Evolutionary conservation across 2,329 filamentous ascomycete species (phyloP).

Genomic region (Talaromyces funiculosus): DNA sequence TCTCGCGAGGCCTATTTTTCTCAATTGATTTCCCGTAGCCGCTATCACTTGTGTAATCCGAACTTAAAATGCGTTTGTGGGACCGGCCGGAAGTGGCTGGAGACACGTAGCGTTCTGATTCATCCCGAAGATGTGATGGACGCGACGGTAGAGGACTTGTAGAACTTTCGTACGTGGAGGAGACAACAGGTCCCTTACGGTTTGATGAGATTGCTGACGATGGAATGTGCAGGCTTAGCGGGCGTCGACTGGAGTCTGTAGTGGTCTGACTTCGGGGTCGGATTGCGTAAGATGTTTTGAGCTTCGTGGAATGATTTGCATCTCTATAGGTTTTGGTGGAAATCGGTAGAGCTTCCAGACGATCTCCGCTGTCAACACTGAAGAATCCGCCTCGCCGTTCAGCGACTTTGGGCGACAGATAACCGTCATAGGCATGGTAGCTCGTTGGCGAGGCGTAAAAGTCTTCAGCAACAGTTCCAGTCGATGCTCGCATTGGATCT

Average conservation of each 20-base stretch:
- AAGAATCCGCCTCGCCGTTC: conserved; percentile 24
- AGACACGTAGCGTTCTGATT: conserved; percentile 30
- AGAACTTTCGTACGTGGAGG: conserved; percentile 26
- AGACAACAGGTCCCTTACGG: conserved; percentile 25
- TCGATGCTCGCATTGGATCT: conserved; percentile 38
- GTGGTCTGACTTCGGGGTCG: conserved; percentile 35
- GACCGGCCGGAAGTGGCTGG: conserved; percentile 26
- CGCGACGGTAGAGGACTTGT: conserved; percentile 26
- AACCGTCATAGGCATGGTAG: conserved; percentile 27
- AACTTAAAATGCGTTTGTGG: conserved; percentile 29
- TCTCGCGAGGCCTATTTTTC: conserved; percentile 19
- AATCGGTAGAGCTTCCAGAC: conserved; percentile 30
- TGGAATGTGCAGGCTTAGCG: conserved; percentile 24
- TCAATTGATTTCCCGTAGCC: conserved; percentile 25
- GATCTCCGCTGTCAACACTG: conserved; percentile 22
- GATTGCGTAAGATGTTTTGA: conserved; percentile 34
- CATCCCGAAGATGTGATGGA: conserved; percentile 19
- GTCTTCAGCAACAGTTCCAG: conserved; percentile 35
- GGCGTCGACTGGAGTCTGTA: conserved; percentile 24
- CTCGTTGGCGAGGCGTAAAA: conserved; percentile 26
- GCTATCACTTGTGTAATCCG: conserved; percentile 34
- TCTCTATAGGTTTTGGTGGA: conserved; percentile 30
- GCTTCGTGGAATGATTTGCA: conserved; percentile 26
- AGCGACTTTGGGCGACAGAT: conserved; percentile 24
- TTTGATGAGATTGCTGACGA: conserved; percentile 15